A percentile compares a stretch with the other conserved stretches of the same genome.
phyloP scores from a whole-genome alignment of 441 rosid species.

The Syzygium syzygioides region DNA sequence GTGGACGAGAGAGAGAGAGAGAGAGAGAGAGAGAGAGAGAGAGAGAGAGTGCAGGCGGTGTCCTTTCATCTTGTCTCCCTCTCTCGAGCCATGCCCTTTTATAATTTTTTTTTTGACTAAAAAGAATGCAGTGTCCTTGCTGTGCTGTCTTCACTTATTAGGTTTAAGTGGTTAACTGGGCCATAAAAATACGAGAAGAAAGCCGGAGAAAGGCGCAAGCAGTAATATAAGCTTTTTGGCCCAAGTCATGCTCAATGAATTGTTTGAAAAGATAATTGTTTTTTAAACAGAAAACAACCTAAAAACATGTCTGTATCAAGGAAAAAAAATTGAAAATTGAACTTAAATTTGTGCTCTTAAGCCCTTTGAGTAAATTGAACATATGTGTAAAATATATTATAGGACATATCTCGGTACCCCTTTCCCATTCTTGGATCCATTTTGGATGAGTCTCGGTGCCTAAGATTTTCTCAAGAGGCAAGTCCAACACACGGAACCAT shows the following conservation, averaged over 20 bases:
- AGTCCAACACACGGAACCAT: background rate
- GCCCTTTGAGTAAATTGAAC: background rate
- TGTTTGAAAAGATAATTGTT: background rate
- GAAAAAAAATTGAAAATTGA: background rate
- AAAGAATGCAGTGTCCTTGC: background rate
- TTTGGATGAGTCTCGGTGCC: background rate
- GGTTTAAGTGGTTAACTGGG: background rate
- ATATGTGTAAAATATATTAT: background rate
- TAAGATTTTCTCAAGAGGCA: background rate
- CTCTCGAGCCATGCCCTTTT: background rate
- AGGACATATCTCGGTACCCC: background rate
- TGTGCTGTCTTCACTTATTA: background rate
- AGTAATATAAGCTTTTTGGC: background rate
- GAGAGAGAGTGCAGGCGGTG: background rate
- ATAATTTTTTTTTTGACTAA: background rate
- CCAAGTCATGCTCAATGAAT: background rate
- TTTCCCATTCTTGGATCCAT: background rate
- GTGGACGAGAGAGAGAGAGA: background rate
- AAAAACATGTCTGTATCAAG: background rate
- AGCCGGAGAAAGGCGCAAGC: background rate
- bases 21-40: background rate
- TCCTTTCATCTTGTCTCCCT: background rate
- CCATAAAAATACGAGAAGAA: background rate
- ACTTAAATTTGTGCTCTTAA: background rate
- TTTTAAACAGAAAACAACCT: background rate